A percentile compares a stretch with the other conserved stretches of the same genome.
These are phyloP conservation scores for Halophytophthora batemanensis DNA, from an alignment of 352 stramenopile species.

Conservation along the genomic window DNA sequence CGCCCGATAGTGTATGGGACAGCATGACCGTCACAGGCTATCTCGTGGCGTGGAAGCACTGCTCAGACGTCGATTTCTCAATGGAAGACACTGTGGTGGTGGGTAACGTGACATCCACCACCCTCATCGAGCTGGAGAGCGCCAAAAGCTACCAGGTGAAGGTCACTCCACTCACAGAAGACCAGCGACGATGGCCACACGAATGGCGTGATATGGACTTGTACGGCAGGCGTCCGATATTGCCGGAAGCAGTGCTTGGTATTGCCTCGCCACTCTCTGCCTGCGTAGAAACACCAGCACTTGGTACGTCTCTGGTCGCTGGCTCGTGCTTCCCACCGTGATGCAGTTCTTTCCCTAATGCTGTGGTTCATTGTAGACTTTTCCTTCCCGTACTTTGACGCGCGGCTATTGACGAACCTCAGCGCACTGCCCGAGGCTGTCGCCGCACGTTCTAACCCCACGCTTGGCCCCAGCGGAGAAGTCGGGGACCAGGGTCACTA, in stretches of 20 bases:
- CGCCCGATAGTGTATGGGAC: constrained; percentile 60
- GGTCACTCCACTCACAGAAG: constrained; percentile 76
- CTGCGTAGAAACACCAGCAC: constrained; percentile 47
- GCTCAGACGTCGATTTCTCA: constrained; percentile 26
- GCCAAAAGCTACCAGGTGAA: constrained; percentile 72
- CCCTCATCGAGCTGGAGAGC: constrained; percentile 60
- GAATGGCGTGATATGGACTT: constrained; percentile 78
- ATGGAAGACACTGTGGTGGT: constrained; percentile 38
- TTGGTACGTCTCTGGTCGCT: constrained; percentile 26
- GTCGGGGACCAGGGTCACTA: constrained; percentile 89
- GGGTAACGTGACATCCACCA: constrained; percentile 92
- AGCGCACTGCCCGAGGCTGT: constrained; percentile 32
- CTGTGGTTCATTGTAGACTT: constrained; percentile 50
- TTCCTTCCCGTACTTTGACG: constrained; percentile 71
- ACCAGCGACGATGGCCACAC: constrained; percentile 27
- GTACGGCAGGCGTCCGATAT: constrained; percentile 65
- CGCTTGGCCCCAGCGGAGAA: constrained; percentile 78
- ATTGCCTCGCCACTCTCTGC: constrained; percentile 34
- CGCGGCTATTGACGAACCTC: constrained; percentile 70
- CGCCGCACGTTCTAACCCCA: constrained; percentile 37
- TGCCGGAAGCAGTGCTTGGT: constrained; percentile 58
- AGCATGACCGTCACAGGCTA: constrained; percentile 86
- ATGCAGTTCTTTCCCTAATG: neutral
- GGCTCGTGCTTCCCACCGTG: neutral
- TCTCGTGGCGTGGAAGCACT: constrained; percentile 54